These are phyloP conservation scores for Cercospora zeae-maydis DNA, from an alignment of 2,329 filamentous ascomycete genomes.

Conservation along the genomic window DNA sequence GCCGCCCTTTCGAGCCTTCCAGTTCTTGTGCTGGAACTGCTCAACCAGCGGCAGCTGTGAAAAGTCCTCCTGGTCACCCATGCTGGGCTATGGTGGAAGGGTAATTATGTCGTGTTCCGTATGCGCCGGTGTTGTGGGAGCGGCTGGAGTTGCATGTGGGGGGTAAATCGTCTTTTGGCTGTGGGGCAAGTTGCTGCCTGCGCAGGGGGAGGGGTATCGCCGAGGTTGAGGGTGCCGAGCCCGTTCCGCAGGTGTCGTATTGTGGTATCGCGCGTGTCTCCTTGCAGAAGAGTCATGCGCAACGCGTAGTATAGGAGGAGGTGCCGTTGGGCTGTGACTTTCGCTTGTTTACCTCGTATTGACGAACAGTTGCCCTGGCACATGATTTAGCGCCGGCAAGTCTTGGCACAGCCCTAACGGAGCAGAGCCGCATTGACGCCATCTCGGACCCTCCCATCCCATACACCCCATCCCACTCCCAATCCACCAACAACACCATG, in stretches of 20 bases:
- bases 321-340: not conserved
- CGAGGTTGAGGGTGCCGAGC: not conserved
- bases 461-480: too few relatives aligned
- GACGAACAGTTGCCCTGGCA: conserved; percentile 3
- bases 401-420: not conserved
- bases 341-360: conserved; percentile 5
- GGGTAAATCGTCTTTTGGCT: not conserved
- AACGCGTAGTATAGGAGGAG: conserved; percentile 7
- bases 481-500: not conserved
- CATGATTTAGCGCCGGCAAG: not conserved
- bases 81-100: conserved; percentile 38
- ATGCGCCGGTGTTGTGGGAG: not conserved
- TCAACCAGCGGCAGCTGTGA: conserved; percentile 73
- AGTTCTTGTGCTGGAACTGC: conserved; percentile 84
- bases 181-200: not conserved
- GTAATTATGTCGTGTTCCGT: not conserved
- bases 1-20: conserved; percentile 93
- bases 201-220: not conserved
- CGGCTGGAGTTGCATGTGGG: conserved; percentile 1
- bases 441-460: not conserved
- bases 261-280: not conserved
- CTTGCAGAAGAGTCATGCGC: conserved; percentile 2
- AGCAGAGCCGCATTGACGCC: not conserved
- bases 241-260: not conserved
- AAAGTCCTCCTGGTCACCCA: conserved; percentile 87